Base-by-base conservation (phyloP, 768 basidiomycete species). In the Lentinula sp. region DNA sequence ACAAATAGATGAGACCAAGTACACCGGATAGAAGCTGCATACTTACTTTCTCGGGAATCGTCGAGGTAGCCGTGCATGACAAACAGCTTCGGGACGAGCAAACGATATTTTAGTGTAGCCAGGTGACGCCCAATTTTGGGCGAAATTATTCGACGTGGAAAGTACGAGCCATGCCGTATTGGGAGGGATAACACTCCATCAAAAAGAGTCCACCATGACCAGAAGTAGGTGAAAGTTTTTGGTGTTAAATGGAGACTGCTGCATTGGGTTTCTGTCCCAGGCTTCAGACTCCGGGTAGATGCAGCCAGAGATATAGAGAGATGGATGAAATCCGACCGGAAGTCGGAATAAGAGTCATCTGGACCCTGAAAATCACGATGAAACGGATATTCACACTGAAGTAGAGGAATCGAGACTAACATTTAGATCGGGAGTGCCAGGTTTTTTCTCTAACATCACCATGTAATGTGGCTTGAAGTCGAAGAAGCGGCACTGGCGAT, bases 261-360 rank as follows among this genome's bases (percentile, higher is more conserved):
- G 37, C 82, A 76, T 39, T 73, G 70, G 5, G 68, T 67, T 11
- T 64, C 65, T 7, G 63, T 64, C 63, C 66, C 70, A 39, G 59
- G 57, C 49, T 68, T 71, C 43, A 70, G 64, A 40, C 64, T 69
- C 61, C 73, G 74, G 21, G 84, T 76, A 6, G 87, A 87, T 2
- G 90, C 89, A 28, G 83, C 82, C 65, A 97, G 75, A 1, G 95
- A 97, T 43, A 94, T 80, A 0, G 94, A 94, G 59, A 95, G 81
- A 71, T 98, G 95, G 51, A 98, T 87, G 70, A 93, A 95, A 73
- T 98, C 89, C 5, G 94, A 96, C 39, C 95, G 88, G 72, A 98
- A 97, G 7, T 84, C 90, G 61, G 84, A 83, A 73, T 85, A 96
- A 0, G 93, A 93, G 72, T 98, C 95, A 31, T 78, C 73, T 21